Base-by-base conservation (phyloP, 2,329 filamentous ascomycete genomes). In the Colletotrichum sp. region DNA sequence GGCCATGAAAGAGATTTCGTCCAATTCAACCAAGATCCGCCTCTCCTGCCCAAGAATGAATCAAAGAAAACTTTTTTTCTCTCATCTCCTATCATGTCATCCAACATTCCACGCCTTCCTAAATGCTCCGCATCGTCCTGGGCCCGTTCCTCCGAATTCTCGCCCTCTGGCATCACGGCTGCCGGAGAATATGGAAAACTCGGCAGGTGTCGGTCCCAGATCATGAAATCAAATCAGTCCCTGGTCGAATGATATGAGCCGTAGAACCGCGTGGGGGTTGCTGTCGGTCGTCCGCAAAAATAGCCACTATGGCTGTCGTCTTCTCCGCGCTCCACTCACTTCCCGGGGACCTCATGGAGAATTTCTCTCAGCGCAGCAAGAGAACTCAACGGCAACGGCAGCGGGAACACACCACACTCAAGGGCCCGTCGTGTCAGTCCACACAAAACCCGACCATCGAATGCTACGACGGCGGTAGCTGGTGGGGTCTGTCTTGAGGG, bases 181-280 rank as follows among this genome's bases (percentile, higher is more conserved):
- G 32, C 49, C 13, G 34, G 52, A 24, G 69, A 28, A 24, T 10
- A 72, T 72, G 63, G 70, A 6, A 21, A 28, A 59, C 63, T 60
- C 63, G 32, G 26, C 55, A 60, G 64, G 63, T 72, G 16, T 73
- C 71, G 36, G 65, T 59, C 55, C n/a, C 36, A 28, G 21, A 57
- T 55, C 55, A 64, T 57, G 69, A 52, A 39, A 57, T 39, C 71
- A 57, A 64, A 62, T 49, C 64, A 72, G 71, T 32, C 44, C 30
- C 21, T 67, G 52, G 68, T 72, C 72, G 72, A 74, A 74, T 70
- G 59, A 65, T 57, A 30, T 71, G 59, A 75, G 30, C 63, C 72
- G 68, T 68, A 55, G 52, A 71, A 39, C 69, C 63, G 73, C 73
- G 69, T 72, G 73, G 69, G 72, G 72, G 69, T 52, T 67, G 55